Conservation (phyloP, 306 rosid genomes). For the Crotalaria pallida region DNA sequence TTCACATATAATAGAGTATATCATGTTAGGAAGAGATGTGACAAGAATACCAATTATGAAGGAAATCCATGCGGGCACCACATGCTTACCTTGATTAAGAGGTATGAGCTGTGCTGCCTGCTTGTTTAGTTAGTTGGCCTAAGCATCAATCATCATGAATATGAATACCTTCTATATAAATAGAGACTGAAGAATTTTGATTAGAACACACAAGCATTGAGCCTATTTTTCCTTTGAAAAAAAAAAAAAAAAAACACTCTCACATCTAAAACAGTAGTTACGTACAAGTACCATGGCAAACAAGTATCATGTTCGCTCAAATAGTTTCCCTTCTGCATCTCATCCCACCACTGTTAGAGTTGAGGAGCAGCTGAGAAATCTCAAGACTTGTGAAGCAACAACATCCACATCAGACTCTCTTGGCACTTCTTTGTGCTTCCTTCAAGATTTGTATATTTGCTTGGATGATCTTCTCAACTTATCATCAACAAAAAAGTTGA, state of each 20-base stretch:
- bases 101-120: neutral
- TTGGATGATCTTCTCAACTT: conserved; percentile 54
- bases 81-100: conserved; percentile 27
- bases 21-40: conserved; percentile 36
- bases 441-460: conserved; percentile 41
- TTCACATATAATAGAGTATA: conserved; percentile 14
- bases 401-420: conserved; percentile 36
- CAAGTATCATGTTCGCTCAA: conserved; percentile 42
- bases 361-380: conserved; percentile 45
- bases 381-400: conserved; percentile 38
- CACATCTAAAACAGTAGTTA: neutral
- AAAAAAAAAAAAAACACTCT: neutral
- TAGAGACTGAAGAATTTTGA: neutral
- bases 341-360: conserved; percentile 47
- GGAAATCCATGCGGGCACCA: conserved; percentile 34
- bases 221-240: neutral
- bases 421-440: conserved; percentile 26
- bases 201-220: neutral
- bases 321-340: conserved; percentile 62
- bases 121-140: neutral
- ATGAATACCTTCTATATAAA: conserved; percentile 17
- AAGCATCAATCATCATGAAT: neutral
- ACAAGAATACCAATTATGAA: conserved; percentile 27
- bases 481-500: conserved; percentile 49
- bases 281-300: conserved; percentile 34